These are phyloP conservation scores for Ceratobasidium sp. DNA, from an alignment of 1,284 basidiomycete species.

Conservation along the genomic window DNA sequence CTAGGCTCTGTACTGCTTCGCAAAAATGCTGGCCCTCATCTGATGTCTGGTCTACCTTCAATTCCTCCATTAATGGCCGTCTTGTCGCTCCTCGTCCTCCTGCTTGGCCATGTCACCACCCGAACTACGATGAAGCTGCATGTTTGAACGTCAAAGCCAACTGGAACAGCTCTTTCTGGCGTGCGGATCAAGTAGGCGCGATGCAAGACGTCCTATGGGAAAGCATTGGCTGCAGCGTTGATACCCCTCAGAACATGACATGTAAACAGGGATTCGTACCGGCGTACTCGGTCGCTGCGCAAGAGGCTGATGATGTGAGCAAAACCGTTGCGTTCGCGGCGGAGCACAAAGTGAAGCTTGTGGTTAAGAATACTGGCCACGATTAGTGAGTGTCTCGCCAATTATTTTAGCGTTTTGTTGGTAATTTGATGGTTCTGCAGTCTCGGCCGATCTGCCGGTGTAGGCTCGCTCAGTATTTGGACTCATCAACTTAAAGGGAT, in stretches of 20 bases:
- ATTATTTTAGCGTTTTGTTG: no score
- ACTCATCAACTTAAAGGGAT: slow-evolving; percentile 53
- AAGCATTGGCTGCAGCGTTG: slow-evolving; percentile 23
- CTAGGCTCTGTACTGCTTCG: slow-evolving; percentile 14
- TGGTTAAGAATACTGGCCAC: slow-evolving; percentile 66
- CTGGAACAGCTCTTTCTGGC: slow-evolving; percentile 44
- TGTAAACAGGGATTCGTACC: slow-evolving; percentile 40
- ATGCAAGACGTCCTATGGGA: slow-evolving; percentile 35
- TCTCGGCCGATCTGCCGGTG: slow-evolving; percentile 60
- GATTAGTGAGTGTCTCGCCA: slow-evolving; percentile 41
- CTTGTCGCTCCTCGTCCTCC: slow-evolving; percentile 39
- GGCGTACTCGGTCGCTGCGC: slow-evolving; percentile 60
- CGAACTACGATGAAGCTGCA: slow-evolving; percentile 34
- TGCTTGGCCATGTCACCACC: slow-evolving; percentile 43
- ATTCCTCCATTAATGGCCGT: slow-evolving; percentile 36
- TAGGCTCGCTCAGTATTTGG: slow-evolving; percentile 61
- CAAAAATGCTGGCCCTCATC: slow-evolving; percentile 27
- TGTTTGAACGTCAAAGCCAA: slow-evolving; percentile 37
- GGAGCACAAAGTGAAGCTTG: slow-evolving; percentile 61
- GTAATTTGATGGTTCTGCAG: slow-evolving; percentile 30
- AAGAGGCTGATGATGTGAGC: slow-evolving; percentile 59
- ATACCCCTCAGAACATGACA: slow-evolving; percentile 23
- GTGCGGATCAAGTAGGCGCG: slow-evolving; percentile 42
- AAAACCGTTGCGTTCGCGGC: slow-evolving; percentile 62
- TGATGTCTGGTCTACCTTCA: slow-evolving; percentile 22